Conservation (phyloP, 768 basidiomycete species). For the Hydnomerulius pinastri region DNA sequence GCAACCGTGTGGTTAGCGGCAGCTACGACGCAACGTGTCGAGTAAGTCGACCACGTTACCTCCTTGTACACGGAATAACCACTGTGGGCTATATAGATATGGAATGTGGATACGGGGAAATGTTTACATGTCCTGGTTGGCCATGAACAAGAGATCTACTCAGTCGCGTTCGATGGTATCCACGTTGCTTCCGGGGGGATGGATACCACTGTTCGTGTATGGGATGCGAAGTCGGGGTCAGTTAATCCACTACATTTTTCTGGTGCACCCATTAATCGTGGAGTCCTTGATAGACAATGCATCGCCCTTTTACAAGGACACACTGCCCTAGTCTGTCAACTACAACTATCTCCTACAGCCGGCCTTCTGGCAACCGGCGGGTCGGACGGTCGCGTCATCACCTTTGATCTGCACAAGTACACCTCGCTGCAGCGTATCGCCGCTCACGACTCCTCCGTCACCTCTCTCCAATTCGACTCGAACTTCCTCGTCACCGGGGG, state of each 20-base stretch:
- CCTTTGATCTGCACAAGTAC: conserved; percentile 55
- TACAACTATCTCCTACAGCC: conserved; percentile 67
- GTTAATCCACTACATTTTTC: conserved; percentile 23
- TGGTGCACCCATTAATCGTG: background rate
- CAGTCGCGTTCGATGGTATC: conserved; percentile 86
- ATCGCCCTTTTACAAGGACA: conserved; percentile 87
- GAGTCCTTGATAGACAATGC: conserved; percentile 56
- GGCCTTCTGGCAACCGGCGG: conserved; percentile 76
- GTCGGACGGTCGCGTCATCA: conserved; percentile 85
- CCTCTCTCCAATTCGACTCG: conserved; percentile 83
- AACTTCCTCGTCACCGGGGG: conserved; percentile 83
- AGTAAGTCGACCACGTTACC: conserved; percentile 42
- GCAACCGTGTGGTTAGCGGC: conserved; percentile 82
- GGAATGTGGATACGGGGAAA: conserved; percentile 88
- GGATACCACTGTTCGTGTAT: conserved; percentile 91
- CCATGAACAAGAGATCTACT: conserved; percentile 88
- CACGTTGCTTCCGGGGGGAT: conserved; percentile 84
- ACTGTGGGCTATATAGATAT: conserved; percentile 53
- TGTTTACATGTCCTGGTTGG: conserved; percentile 82
- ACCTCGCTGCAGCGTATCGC: conserved; percentile 64
- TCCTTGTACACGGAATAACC: background rate
- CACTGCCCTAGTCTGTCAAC: conserved; percentile 88
- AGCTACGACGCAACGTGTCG: conserved; percentile 91
- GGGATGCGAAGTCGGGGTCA: conserved; percentile 86
- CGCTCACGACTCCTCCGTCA: conserved; percentile 88